Evolutionary conservation across 2,329 filamentous ascomycete genomes (phyloP).

Genomic region (Botrytis fragariae): DNA sequence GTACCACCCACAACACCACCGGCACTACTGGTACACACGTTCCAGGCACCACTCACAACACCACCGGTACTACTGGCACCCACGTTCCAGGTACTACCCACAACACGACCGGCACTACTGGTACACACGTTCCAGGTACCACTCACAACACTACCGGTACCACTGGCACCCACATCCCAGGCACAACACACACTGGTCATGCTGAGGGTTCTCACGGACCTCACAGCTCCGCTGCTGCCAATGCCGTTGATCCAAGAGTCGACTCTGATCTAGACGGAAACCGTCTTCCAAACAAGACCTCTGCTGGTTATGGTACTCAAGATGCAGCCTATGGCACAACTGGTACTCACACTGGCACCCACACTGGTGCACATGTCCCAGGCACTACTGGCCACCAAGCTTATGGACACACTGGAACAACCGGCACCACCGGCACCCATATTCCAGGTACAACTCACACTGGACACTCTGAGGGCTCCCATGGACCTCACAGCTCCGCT

Average conservation of each 20-base stretch:
- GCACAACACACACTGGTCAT: slow-evolving; percentile 23
- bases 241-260: slow-evolving; percentile 42
- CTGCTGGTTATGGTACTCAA: neutral
- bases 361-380: neutral
- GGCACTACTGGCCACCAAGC: neutral
- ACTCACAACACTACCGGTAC: slow-evolving; percentile 4
- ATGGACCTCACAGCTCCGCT: slow-evolving; percentile 5
- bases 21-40: neutral
- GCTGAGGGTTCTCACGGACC: slow-evolving; percentile 29
- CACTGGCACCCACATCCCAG: neutral
- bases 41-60: slow-evolving; percentile 9
- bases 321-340: neutral
- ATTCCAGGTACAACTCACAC: slow-evolving; percentile 10
- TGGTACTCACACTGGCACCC: slow-evolving; percentile 28
- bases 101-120: neutral
- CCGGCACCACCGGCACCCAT: slow-evolving; percentile 19
- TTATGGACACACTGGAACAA: slow-evolving; percentile 3
- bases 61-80: neutral
- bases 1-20: slow-evolving; percentile 5
- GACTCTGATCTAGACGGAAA: slow-evolving; percentile 47
- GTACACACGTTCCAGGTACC: neutral
- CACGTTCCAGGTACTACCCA: neutral
- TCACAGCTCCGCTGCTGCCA: slow-evolving; percentile 39
- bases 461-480: slow-evolving; percentile 3
- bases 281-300: slow-evolving; percentile 31